These are phyloP conservation scores for Calonectria pseudoreteaudii DNA, from an alignment of 2,329 filamentous ascomycete species.

Conservation along the genomic window DNA sequence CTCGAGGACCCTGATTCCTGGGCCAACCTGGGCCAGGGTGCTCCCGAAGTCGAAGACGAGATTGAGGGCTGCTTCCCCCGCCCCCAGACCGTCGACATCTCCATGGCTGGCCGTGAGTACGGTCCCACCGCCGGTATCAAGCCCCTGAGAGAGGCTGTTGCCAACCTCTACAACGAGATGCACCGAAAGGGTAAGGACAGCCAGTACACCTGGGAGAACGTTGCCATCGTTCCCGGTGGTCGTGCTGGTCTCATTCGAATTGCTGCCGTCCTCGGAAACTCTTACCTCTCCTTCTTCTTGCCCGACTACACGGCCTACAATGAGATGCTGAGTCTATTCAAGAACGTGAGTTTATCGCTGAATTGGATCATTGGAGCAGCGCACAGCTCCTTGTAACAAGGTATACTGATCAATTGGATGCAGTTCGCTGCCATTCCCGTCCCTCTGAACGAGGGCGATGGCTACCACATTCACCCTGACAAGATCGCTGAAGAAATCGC, in stretches of 20 bases:
- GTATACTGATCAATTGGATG: conserved; percentile 19
- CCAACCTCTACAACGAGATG: conserved; percentile 91
- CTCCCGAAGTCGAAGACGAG: conserved; percentile 92
- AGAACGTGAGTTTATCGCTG: conserved; percentile 71
- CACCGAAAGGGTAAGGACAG: conserved; percentile 89
- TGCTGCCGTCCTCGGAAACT: conserved; percentile 91
- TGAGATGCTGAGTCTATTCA: conserved; percentile 95
- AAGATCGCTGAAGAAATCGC: conserved; percentile 94
- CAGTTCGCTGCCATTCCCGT: conserved; percentile 89
- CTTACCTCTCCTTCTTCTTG: conserved; percentile 93
- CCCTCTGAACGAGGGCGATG: conserved; percentile 84
- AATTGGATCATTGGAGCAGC: background rate
- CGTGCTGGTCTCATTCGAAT: conserved; percentile 94
- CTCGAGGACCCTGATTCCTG: conserved; percentile 83
- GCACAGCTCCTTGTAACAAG: background rate
- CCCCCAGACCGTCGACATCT: conserved; percentile 82
- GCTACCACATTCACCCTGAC: conserved; percentile 92
- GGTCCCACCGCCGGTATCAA: conserved; percentile 95
- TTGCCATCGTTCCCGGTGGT: conserved; percentile 94
- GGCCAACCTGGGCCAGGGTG: conserved; percentile 95
- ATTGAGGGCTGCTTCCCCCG: conserved; percentile 90
- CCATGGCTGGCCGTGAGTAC: conserved; percentile 85
- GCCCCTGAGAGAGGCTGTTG: conserved; percentile 88
- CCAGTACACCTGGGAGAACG: conserved; percentile 97
- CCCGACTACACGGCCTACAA: conserved; percentile 98